phyloP scores from a whole-genome alignment of 2,329 filamentous ascomycete genomes.

The Didymella lethalis region DNA sequence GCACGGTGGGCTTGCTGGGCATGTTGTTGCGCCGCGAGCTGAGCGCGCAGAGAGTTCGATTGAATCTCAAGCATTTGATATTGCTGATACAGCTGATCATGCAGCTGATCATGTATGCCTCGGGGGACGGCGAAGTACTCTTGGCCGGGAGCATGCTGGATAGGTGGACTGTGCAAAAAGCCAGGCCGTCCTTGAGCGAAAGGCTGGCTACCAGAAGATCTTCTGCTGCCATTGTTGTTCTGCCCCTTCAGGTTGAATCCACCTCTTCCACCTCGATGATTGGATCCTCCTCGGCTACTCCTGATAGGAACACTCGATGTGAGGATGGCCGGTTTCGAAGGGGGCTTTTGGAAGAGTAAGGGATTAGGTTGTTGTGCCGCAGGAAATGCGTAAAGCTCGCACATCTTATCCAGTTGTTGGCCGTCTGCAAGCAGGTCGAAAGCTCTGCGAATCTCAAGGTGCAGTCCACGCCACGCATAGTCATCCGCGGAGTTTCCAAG shows the following conservation, averaged over 20 bases:
- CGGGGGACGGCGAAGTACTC: slow-evolving; percentile 56
- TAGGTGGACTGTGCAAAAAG: slow-evolving; percentile 55
- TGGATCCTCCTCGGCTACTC: slow-evolving; percentile 55
- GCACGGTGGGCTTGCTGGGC: slow-evolving; percentile 52
- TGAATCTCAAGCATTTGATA: slow-evolving; percentile 58
- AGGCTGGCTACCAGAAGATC: slow-evolving; percentile 65
- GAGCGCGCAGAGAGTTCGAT: slow-evolving; percentile 47
- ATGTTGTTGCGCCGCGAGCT: slow-evolving; percentile 49
- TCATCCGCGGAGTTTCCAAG: slow-evolving; percentile 96
- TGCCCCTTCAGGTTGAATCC: slow-evolving; percentile 60
- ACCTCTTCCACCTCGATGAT: slow-evolving; percentile 56
- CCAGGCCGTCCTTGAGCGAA: slow-evolving; percentile 51
- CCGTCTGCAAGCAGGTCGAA: slow-evolving; percentile 79
- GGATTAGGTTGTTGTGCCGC: slow-evolving; percentile 71
- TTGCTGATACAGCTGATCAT: slow-evolving; percentile 59
- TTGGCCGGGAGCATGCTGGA: slow-evolving; percentile 44
- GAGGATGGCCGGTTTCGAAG: slow-evolving; percentile 64
- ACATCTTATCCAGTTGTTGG: slow-evolving; percentile 81
- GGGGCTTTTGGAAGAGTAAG: slow-evolving; percentile 60
- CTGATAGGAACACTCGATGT: slow-evolving; percentile 58
- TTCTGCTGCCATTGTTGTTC: slow-evolving; percentile 53
- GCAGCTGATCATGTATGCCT: slow-evolving; percentile 53
- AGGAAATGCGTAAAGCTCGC: slow-evolving; percentile 87
- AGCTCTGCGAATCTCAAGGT: slow-evolving; percentile 86
- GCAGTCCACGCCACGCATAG: slow-evolving; percentile 89